These are phyloP conservation scores for Colletotrichum trifolii DNA, from an alignment of 2,329 filamentous ascomycete genomes.

Conservation along the genomic window DNA sequence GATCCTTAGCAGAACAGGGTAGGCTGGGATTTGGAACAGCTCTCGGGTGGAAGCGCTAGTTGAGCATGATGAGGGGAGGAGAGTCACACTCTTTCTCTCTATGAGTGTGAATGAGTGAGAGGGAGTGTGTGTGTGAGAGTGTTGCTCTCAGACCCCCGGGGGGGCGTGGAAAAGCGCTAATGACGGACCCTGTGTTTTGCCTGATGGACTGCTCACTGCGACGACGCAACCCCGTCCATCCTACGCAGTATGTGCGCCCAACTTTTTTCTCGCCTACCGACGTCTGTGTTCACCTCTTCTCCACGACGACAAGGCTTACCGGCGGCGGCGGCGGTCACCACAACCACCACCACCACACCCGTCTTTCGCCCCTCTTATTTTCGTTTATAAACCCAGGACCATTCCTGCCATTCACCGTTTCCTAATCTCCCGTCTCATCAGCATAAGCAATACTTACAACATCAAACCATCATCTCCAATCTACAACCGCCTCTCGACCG, in stretches of 20 bases:
- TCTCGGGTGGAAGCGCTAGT: conserved; percentile 20
- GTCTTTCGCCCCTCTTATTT: conserved; percentile 36
- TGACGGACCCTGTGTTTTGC: conserved; percentile 35
- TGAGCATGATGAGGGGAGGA: conserved; percentile 4
- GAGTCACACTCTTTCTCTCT: conserved; percentile 12
- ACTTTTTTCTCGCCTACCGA: conserved; percentile 18
- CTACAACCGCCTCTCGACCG: neutral
- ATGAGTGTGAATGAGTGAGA: neutral
- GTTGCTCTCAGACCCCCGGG: conserved; percentile 2
- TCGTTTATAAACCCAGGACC: conserved; percentile 36
- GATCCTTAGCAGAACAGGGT: conserved; percentile 32
- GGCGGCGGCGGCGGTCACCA: neutral
- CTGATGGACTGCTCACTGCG: conserved; percentile 18
- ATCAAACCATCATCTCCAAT: neutral
- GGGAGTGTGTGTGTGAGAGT: neutral
- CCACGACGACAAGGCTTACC: conserved; percentile 33
- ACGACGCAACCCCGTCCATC: conserved; percentile 31
- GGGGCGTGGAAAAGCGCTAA: conserved; percentile 12
- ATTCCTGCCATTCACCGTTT: conserved; percentile 34
- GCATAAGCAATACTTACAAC: conserved; percentile 25
- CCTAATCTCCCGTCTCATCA: conserved; percentile 26
- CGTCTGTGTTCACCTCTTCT: conserved; percentile 34
- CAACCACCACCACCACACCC: too few relatives aligned
- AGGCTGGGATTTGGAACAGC: conserved; percentile 27
- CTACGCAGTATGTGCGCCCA: conserved; percentile 10